Base-by-base conservation (phyloP, 2,329 filamentous ascomycete genomes). In the Neofusicoccum parvum region DNA sequence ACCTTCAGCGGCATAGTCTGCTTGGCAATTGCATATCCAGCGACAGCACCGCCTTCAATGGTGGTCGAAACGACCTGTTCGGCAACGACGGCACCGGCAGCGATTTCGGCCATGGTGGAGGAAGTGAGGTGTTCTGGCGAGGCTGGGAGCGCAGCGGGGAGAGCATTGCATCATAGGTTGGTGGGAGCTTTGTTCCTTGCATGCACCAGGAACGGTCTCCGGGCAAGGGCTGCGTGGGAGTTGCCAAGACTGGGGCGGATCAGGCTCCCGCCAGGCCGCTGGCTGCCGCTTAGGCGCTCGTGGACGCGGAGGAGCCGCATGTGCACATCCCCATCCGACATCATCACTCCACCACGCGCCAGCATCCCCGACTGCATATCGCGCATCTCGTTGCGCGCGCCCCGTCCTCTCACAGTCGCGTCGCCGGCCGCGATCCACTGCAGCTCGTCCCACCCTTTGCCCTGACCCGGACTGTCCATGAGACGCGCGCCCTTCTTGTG, bases 1-100 rank as follows among this genome's bases (percentile, higher is more conserved):
- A 76, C 79, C 56, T 80, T 80, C 49, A 81, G 70, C 51, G 79
- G 79, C 67, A 80, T 72, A 2, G 80, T 81, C 14, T 78, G 77
- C 64, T 80, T 78, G 0, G 78, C 73, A 3, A 81, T 72, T 46
- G 79, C 74, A 69, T 79, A 79, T n/a, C 77, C 79, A 15, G 75
- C 79, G 20, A 76, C 67, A 32, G 73, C 73, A 27, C 77, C 78
- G 23, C 73, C 76, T 65, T 81, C 73, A 2, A 73, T 68, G 10
- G 74, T 75, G 1, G 77, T 80, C 10, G 78, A 78, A 17, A 81
- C 73, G 53, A 77, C 72, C 54, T 80, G 75, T 66, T 81, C 78
- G 41, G 75, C 80, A 1, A 75, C 76, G 62, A 76, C 74, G 17
- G 75, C 74, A 27, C 72, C 76, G 41, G 75, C 76, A 67, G 76